Base-by-base conservation (phyloP, 768 basidiomycete species). In the Dacryopinax primogenitus region DNA sequence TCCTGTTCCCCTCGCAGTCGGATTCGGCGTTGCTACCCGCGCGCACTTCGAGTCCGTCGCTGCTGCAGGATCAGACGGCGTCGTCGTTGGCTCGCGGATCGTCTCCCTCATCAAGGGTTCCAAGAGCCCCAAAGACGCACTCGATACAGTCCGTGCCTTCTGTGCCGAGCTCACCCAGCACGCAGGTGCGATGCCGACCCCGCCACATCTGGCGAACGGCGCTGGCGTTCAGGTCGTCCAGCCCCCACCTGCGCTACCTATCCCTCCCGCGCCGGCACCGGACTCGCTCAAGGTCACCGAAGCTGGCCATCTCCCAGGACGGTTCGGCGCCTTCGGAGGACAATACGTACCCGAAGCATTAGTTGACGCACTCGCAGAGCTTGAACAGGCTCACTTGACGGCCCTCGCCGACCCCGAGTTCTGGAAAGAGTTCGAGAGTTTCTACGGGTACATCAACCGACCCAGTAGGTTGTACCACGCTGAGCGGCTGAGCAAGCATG, bases 291-390 rank as follows among this genome's bases (percentile, higher is more conserved):
- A 76, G 15, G 65, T 75, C 13, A 71, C 78, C 0, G 77, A 79
- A 58, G 69, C 74, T 23, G 77, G 73, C 62, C 77, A 80, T 16
- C 79, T 98, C 0, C 91, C 94, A 1, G 79, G 85, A 1, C 82
- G 92, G 61, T 99, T 99, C 70, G 96, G 96, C 36, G 81, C 92
- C 67, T 99, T 94, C 72, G 96, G 96, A 34, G 96, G 96, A 2
- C 93, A 96, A 71, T 99, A 93, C 77, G 96, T 97, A 3, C 93
- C 96, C 0, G 96, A 98, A 76, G 86, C 92, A 15, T 79, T 98
- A n/a, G 87, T 94, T 70, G 96, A 94, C 72, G 92, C 90, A 70
- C 79, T 98, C 41, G 78, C 83, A 21, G 94, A 99, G 77, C 80
- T 99, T 33, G 78, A 98, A 75, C 85, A 84, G 63, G 94, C 90